Evolutionary conservation across 345 rosid species (phyloP), one percentile per base, ranked within the genome.

Genomic region (Euphorbia peplus): DNA sequence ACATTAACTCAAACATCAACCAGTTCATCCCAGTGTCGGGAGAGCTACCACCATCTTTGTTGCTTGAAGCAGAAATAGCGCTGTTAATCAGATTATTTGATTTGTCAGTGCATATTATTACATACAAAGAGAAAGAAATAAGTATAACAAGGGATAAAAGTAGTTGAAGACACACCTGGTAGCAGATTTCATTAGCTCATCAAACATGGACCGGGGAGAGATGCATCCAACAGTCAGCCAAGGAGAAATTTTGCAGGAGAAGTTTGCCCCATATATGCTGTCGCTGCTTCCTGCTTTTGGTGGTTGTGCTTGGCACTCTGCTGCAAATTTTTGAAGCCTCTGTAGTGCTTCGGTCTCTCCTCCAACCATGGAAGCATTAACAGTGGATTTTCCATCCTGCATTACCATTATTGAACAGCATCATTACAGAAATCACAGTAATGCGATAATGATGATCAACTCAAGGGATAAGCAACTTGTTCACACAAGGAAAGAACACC

Each of bases 161-260:
- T 26, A 21, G 14, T 35, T 22, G 14, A 21, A 41, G 53, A 53
- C 50, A 78, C 71, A 89, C 96, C 86, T 80, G 37, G 82, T 54
- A 29, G 86, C 82, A 47, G 95, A 81, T 84, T 85, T 92, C 87
- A 87, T 92, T n/a, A 92, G 86, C 83, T 95, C 98, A 62, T 90
- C 90, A 67, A 89, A 90, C 88, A 95, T 84, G 80, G 83, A 79
- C 39, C 99, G 89, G 44, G 99, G 98, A 77, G 99, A 92, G 67
- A 92, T 75, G 81, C 93, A 88, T 66, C 99, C 99, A 79, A 75
- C 79, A 39, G 87, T 85, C 53, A 95, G 83, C 99, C 99, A 95
- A 46, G 99, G 96, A 67, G 97, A 90, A 41, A 95, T 90, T 76
- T 95, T 95, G 86, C 95, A 86, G 50, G 98, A 95, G 64, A 95